Evolutionary conservation across 2,329 filamentous ascomycete species (phyloP).

Genomic region (Byssochlamys sp.): DNA sequence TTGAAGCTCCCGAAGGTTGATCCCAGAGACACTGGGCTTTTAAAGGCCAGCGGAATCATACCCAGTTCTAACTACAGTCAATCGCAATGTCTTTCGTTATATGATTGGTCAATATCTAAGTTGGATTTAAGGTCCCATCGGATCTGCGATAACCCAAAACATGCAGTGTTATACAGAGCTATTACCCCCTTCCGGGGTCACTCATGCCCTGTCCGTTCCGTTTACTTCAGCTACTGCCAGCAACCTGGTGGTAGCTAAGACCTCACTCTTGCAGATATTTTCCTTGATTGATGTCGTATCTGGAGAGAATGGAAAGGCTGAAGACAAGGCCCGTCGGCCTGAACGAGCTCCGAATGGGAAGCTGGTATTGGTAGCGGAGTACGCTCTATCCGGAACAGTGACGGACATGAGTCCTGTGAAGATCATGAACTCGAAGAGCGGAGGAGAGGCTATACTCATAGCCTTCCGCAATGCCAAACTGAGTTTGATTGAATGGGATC

Average conservation of each 20-base stretch:
- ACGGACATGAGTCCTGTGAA: constrained; percentile 73
- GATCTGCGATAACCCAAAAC: constrained; percentile 1
- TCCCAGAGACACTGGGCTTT: not conserved
- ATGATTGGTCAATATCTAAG: not conserved
- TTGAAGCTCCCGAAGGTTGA: not conserved
- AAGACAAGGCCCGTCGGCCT: constrained; percentile 49
- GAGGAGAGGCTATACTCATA: constrained; percentile 72
- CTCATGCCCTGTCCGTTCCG: constrained; percentile 69
- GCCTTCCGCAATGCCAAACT: constrained; percentile 86
- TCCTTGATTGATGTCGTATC: constrained; percentile 51
- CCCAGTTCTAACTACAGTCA: not conserved
- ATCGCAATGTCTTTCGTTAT: not conserved
- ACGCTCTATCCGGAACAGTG: constrained; percentile 71
- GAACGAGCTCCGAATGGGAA: constrained; percentile 61
- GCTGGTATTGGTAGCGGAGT: constrained; percentile 76
- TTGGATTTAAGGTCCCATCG: not conserved
- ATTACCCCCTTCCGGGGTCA: constrained; percentile 85
- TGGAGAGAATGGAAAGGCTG: constrained; percentile 33
- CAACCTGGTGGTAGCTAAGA: constrained; percentile 85
- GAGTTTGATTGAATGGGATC: constrained; percentile 88
- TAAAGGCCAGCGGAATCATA: not conserved
- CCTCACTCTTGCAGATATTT: constrained; percentile 88
- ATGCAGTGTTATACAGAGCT: constrained; percentile 99
- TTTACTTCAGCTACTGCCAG: constrained; percentile 66
- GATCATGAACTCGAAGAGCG: constrained; percentile 60